Evolutionary conservation across 106 monocot species (phyloP), one percentile per base, ranked within the genome.

Genomic region (Triglochin maritima): DNA sequence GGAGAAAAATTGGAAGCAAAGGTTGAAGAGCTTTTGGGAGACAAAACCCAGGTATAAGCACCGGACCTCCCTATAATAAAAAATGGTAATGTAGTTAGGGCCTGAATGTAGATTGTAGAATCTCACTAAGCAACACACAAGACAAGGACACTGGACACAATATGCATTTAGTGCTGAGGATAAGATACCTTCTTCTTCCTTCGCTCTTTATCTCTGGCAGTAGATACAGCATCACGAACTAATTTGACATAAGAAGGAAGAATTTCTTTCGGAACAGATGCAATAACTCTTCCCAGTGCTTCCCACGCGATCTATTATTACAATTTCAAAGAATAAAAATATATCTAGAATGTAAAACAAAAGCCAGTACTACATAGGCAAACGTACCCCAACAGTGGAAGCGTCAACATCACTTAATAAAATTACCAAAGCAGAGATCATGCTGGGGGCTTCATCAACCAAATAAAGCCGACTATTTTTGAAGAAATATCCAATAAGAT

Each of bases 1-100:
- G 96, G 60, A 86, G 84, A 73, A 98, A 98, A 53, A 98, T 81
- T 51, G 96, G 96, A 82, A 98, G 86, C 69, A 98, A 63, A n/a
- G 96, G 96, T 57, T 98, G 96, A 59, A 98, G 86, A 46, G 91
- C 91, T 74, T 90, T 98, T 12, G 96, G 96, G 68, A 98, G 91
- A 84, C 96, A 98, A 48, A 98, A 75, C 11, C 96, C 96, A 65
- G 96, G 84, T 52, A 98, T 77, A 56, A 91, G 86, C 78, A 88
- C 69, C 47, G 81, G 75, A 14, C 88, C 88, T 74, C 91, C 96
- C 96, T 98, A 81, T 29, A 73, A 64, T 50, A 61, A 46, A 17
- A 54, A 63, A 13, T 41, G 46, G 57, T 2, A 9, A 62, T 42
- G 56, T 7, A 52, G 56, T 17, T 53, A 62, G 51, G 5, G 6